Evolutionary conservation across 306 rosid species (phyloP), one percentile per base, ranked within the genome.

Genomic region (Urtica urens): DNA sequence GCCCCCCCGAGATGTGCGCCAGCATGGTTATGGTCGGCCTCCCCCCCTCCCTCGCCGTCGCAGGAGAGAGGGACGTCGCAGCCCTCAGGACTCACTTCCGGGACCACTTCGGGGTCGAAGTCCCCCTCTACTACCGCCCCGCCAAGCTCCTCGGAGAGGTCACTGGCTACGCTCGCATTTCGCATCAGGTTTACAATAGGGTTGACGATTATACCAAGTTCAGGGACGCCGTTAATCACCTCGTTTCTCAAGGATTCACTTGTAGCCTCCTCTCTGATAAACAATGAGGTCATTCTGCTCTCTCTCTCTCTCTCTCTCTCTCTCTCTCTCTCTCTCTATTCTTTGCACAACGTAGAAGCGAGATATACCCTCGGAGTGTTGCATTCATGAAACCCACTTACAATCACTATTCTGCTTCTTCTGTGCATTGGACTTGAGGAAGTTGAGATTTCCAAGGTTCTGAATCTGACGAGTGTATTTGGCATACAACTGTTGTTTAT

Each of bases 11-110:
- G 28, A 92, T 92, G 99, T 92, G 93, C 38, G 70, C 79, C 0
- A 92, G 94, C 68, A 86, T 92, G 99, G 46, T 80, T 45, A 92
- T 86, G 99, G 78, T 92, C 21, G 99, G 93, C 19, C 50, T 92
- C 65, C 99, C 99, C 4, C 46, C 72, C 39, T 79, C 74, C 67
- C 78, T 92, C 72, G 93, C 71, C 41, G 57, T 92, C 71, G 38
- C 6, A 0, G 73, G 66, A 57, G 99, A 92, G 31, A 62, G 69
- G 14, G 96, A 86, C 76, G 73, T 83, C 27, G 27, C 58, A n/a
- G 63, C 60, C 59, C 51, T 92, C 9, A 78, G 96, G 71, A 48
- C 70, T 3, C 80, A 73, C 72, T 67, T 92, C 66, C 72, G 99
- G 70, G 93, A 78, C 40, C 58, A 55, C 38, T 92, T 73, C 62